Evolutionary conservation across 2,329 filamentous ascomycete genomes (phyloP), one percentile per base, ranked within the genome.

Genomic region (Aspergillus quadrilineatus): DNA sequence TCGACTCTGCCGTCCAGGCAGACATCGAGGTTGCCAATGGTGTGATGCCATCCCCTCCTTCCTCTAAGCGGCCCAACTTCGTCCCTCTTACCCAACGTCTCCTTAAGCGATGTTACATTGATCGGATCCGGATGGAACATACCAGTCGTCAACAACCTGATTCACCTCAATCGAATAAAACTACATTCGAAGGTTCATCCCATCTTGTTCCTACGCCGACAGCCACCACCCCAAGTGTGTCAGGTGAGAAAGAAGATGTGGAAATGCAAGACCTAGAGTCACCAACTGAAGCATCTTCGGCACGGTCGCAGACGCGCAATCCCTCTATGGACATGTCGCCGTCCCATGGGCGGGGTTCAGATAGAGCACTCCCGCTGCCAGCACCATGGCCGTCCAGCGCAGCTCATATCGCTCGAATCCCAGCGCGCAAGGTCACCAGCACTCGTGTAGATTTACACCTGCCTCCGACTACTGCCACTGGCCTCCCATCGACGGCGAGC

Each of bases 251-350:
- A 9, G 65, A 67, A 10, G 78, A 80, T 63, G 67, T 78, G 14
- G 78, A 79, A 51, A 81, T 80, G 79, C 75, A 75, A 58, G 78
- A 81, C 59, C 67, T 68, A 9, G 64, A 66, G 42, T 65, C 65
- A 4, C 64, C 65, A 12, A 64, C 64, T 14, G 65, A 63, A 14
- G 44, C 43, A 4, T 62, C 57, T 17, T 52, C 60, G 10, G 45
- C 28, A 4, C 61, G 64, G 43, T 59, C 64, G 15, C 63, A 61
- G 48, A 49, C 45, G 22, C 56, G 47, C 3, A 58, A 54, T 39
- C 36, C 46, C 5, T 56, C 62, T 30, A 15, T 54, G 4, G 62
- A 63, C 8, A 53, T 45, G 10, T 64, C 62, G 6, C 62, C 62
- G 15, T 51, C 60, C 9, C 56, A 50, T 12, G 60, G 53, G 32